Evolutionary conservation across 2,329 filamentous ascomycete species (phyloP).

Genomic region (Fonsecaea pugnacius): DNA sequence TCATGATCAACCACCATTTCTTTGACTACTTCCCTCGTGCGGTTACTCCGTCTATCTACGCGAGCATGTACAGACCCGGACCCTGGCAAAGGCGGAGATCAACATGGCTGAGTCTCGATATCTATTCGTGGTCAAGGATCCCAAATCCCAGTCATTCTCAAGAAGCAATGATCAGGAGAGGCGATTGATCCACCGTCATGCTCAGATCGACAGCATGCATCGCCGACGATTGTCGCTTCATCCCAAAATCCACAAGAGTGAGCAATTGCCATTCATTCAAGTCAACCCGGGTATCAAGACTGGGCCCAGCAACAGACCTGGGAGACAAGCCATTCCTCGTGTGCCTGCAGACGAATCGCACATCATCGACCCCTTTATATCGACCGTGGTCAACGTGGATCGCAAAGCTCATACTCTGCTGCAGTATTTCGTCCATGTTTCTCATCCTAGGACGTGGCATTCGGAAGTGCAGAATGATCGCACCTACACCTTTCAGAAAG

Average conservation of each 20-base stretch:
- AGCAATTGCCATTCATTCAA: slow-evolving; percentile 12
- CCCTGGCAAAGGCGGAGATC: background rate
- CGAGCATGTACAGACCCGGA: too few relatives aligned
- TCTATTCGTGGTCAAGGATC: slow-evolving; percentile 19
- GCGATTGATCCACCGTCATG: slow-evolving; percentile 14
- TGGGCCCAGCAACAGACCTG: background rate
- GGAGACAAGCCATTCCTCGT: slow-evolving; percentile 1
- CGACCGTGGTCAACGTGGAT: slow-evolving; percentile 9
- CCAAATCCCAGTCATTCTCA: slow-evolving; percentile 7
- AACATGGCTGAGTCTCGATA: slow-evolving; percentile 24
- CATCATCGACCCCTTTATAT: slow-evolving; percentile 12
- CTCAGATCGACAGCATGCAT: slow-evolving; percentile 14
- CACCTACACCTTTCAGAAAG: slow-evolving; percentile 12
- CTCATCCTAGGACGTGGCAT: slow-evolving; percentile 9
- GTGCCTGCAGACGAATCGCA: slow-evolving; percentile 1
- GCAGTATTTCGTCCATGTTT: slow-evolving; percentile 15
- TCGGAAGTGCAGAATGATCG: slow-evolving; percentile 11
- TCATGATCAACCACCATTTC: background rate
- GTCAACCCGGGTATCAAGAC: slow-evolving; percentile 9
- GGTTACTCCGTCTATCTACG: background rate
- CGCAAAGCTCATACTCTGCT: slow-evolving; percentile 7
- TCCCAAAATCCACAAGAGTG: background rate
- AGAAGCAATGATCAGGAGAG: slow-evolving; percentile 13
- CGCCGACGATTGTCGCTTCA: background rate
- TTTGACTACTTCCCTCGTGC: background rate